Evolutionary conservation across 805 yeast species (phyloP), one percentile per base, ranked within the genome.

Genomic region (Saccharomycopsis selenospora): DNA sequence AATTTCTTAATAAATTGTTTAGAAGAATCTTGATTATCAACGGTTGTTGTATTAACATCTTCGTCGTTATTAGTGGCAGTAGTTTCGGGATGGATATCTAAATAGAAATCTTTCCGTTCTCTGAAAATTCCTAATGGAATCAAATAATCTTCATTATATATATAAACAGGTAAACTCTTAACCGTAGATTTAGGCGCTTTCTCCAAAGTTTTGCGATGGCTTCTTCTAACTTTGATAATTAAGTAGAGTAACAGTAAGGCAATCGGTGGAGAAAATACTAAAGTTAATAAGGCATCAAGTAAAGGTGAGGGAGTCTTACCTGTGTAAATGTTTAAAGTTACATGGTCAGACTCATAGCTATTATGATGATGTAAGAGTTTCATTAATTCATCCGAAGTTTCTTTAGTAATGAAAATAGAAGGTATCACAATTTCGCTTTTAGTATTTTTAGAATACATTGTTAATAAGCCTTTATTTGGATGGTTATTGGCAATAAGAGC

Each of bases 401-500:
- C 72, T 40, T 66, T 60, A 2, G 77, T 61, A 27, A 78, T 71
- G 57, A 79, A 77, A 57, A 80, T 61, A 3, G 79, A 66, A 6
- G 85, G 84, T 13, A 73, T 65, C 4, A 54, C 57, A 33, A 74
- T 61, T 23, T 70, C 70, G 45, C 64, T 68, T 45, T 73, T 69
- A 50, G 68, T 75, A 23, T 65, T 65, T 33, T 67, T 61, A 2
- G 78, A 71, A 57, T 70, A 77, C 82, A 77, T 78, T 22, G 80
- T 76, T 22, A 78, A 67, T 47, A 76, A 64, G 4, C 77, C 73
- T 17, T 67, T 59, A 33, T 60, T 58, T 4, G 72, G 71, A 48
- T 66, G 71, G 56, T 76, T 71, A 57, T 79, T 80, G 27, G 80
- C 83, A 6, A 80, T 70, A n/a, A 80, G 62, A 8, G 79, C 75